Conservation (phyloP, 768 basidiomycete genomes). For the Boletus rufocinnamomeus region DNA sequence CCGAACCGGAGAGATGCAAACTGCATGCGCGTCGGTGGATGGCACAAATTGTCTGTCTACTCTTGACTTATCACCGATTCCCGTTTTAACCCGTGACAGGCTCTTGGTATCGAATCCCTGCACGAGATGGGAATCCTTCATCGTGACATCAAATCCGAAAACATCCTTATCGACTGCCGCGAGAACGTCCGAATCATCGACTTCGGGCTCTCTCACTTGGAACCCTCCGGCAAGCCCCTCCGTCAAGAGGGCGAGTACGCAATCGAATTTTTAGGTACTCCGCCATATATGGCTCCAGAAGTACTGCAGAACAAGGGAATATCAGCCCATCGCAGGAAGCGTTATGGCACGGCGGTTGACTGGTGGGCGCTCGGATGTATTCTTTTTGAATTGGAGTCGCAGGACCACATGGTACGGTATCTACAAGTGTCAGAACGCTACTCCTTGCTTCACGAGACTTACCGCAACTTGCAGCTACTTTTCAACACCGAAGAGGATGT, state of each 20-base stretch:
- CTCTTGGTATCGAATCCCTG: constrained; percentile 43
- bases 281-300: constrained; percentile 44
- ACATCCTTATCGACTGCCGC: constrained; percentile 54
- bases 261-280: constrained; percentile 37
- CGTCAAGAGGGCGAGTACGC: constrained; percentile 18
- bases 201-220: constrained; percentile 40
- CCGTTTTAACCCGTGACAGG: constrained; percentile 27
- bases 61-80: neutral
- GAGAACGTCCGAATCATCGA: constrained; percentile 45
- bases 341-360: constrained; percentile 39
- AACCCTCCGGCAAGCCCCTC: constrained; percentile 14
- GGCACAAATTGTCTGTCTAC: constrained; percentile 39
- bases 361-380: constrained; percentile 48
- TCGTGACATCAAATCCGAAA: constrained; percentile 70
- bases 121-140: constrained; percentile 66
- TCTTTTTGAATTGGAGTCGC: constrained; percentile 39
- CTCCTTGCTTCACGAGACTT: neutral
- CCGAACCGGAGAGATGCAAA: constrained; percentile 24
- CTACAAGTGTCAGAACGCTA: neutral
- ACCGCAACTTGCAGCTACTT: constrained; percentile 28
- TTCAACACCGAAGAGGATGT: constrained; percentile 32
- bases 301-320: constrained; percentile 32
- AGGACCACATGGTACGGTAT: constrained; percentile 26
- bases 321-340: constrained; percentile 4
- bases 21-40: constrained; percentile 40